A percentile compares a stretch with the other conserved stretches of the same genome.
These are phyloP conservation scores for Blastocystis sp. DNA, from an alignment of 352 stramenopile species.

Conservation along the genomic window DNA sequence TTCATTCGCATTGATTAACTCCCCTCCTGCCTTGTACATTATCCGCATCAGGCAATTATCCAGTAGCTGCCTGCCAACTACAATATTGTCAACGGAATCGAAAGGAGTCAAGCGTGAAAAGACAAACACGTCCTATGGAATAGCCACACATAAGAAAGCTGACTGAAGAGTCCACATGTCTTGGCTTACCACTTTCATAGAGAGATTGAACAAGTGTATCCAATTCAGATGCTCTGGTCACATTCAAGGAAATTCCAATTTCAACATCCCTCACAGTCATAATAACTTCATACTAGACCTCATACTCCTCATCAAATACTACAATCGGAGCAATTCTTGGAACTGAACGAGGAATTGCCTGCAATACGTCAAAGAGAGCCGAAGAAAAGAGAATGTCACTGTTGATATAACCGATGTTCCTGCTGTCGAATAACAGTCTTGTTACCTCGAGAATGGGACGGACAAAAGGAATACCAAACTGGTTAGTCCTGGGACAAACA, in stretches of 20 bases:
- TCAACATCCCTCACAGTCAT: background rate
- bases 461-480: background rate
- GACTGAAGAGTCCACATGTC: slow-evolving; percentile 1
- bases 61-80: background rate
- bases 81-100: background rate
- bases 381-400: slow-evolving; percentile 30
- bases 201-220: background rate
- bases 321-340: background rate
- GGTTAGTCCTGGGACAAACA: background rate
- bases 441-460: slow-evolving; percentile 18
- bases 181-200: background rate
- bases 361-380: background rate
- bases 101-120: background rate
- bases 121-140: slow-evolving; percentile 18
- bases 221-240: background rate
- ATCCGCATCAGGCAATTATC: slow-evolving; percentile 48
- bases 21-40: slow-evolving; percentile 18
- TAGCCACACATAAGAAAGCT: background rate
- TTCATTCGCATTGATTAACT: background rate
- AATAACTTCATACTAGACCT: background rate
- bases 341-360: background rate
- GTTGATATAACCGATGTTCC: slow-evolving; percentile 4
- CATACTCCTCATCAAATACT: background rate
- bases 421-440: background rate
- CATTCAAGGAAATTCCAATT: background rate